These are phyloP conservation scores for Mallotus japonicus DNA, from an alignment of 441 rosid genomes.

Conservation along the genomic window DNA sequence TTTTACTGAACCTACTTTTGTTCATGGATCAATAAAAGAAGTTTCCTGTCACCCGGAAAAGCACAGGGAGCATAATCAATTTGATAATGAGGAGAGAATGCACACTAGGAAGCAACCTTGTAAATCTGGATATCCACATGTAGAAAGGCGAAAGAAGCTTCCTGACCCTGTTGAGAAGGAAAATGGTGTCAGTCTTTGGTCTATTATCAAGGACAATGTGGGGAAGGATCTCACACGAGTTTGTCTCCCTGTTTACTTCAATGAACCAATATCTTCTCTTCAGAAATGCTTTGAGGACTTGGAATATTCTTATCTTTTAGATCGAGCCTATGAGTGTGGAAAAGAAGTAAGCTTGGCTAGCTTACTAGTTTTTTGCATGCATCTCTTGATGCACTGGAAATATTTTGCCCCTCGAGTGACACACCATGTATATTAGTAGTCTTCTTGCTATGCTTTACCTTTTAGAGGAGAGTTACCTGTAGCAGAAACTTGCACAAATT, in stretches of 20 bases:
- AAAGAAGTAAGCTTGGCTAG: conserved; percentile 59
- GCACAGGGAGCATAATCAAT: conserved; percentile 25
- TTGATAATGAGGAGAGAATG: conserved; percentile 40
- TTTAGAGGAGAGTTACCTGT: background rate
- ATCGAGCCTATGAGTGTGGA: conserved; percentile 72
- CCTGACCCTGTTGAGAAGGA: conserved; percentile 93
- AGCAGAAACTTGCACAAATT: background rate
- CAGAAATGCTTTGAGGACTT: conserved; percentile 94
- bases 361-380: background rate
- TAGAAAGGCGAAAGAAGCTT: conserved; percentile 77
- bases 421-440: background rate
- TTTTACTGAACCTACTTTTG: conserved; percentile 49
- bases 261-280: conserved; percentile 94
- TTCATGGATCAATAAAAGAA: conserved; percentile 35
- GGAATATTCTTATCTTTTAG: conserved; percentile 76
- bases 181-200: conserved; percentile 97
- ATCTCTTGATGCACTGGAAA: conserved; percentile 2
- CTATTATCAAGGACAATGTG: conserved; percentile 87
- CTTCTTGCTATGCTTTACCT: background rate
- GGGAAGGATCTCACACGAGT: conserved; percentile 96
- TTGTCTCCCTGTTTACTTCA: conserved; percentile 96
- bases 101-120: conserved; percentile 32
- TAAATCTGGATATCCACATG: conserved; percentile 35
- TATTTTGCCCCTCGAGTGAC: background rate
- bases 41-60: conserved; percentile 23